Percentiles rank a stretch among this genome's conserved stretches.
Conservation (phyloP, 257 asterid genomes). For the Lantana camara region DNA sequence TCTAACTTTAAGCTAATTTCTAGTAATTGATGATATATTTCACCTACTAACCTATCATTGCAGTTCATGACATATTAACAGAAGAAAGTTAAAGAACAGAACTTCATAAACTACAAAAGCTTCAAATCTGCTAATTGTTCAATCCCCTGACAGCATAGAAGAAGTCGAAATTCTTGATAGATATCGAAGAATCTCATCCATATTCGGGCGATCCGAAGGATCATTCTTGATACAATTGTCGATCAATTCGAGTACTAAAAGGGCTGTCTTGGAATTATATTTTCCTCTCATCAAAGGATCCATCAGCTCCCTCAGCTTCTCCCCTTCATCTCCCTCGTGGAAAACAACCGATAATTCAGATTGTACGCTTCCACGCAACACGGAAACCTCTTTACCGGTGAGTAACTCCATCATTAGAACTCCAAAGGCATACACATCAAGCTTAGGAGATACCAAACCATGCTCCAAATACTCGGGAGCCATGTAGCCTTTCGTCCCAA, state of each 20-base stretch:
- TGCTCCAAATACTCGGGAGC: constrained; percentile 94
- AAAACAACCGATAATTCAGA: constrained; percentile 42
- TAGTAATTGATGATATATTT: too few species aligned
- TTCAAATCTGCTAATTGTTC: not conserved
- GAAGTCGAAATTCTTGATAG: constrained; percentile 56
- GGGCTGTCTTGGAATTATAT: constrained; percentile 54
- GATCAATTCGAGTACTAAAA: constrained; percentile 48
- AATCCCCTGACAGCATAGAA: not conserved
- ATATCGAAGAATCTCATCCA: constrained; percentile 65
- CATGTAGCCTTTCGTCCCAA: constrained; percentile 97
- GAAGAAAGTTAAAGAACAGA: not conserved
- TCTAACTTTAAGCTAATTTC: too few species aligned
- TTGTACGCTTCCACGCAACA: constrained; percentile 32
- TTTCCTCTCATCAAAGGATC: constrained; percentile 61
- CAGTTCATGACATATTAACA: not conserved
- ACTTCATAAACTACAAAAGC: too few species aligned
- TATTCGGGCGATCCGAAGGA: constrained; percentile 64
- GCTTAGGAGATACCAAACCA: constrained; percentile 75
- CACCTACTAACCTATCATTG: too few species aligned
- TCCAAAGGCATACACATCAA: constrained; percentile 89
- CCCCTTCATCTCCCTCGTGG: constrained; percentile 40
- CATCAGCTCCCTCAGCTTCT: constrained; percentile 42
- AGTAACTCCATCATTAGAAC: constrained; percentile 77
- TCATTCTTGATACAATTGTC: constrained; percentile 63
- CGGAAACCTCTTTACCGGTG: constrained; percentile 68